Percentiles rank a stretch among this genome's conserved stretches.
These are phyloP conservation scores for Prunus mira DNA, from an alignment of 306 rosid species.

Conservation along the genomic window DNA sequence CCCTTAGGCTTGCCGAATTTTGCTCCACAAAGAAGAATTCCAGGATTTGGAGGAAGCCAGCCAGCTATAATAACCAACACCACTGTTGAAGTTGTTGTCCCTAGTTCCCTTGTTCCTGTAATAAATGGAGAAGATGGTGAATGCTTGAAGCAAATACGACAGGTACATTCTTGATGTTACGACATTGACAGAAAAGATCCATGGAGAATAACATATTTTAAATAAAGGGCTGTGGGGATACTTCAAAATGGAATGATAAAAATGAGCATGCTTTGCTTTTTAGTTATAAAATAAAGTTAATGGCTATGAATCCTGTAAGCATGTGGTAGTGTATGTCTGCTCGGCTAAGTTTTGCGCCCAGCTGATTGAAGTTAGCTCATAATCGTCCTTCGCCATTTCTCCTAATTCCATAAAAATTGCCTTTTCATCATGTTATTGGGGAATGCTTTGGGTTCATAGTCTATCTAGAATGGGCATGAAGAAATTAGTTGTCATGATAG, in stretches of 20 bases:
- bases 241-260: not conserved
- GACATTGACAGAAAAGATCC: not conserved
- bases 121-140: conserved; percentile 94
- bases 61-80: conserved; percentile 75
- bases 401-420: not conserved
- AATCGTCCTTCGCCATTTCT: not conserved
- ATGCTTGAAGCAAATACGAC: conserved; percentile 90
- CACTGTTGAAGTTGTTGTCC: conserved; percentile 91
- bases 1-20: conserved; percentile 72
- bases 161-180: conserved; percentile 45
- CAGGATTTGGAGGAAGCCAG: conserved; percentile 69
- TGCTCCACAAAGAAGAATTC: conserved; percentile 63
- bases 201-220: not conserved
- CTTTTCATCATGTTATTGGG: not conserved
- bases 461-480: not conserved
- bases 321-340: not conserved
- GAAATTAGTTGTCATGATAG: not conserved
- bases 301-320: not conserved
- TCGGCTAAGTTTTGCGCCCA: not conserved
- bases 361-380: not conserved
- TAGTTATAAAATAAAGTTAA: not conserved
- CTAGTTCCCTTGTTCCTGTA: conserved; percentile 66
- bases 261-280: not conserved
- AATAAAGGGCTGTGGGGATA: not conserved
- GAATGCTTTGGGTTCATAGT: not conserved